These are phyloP conservation scores for Escovopsis sp. DNA, from an alignment of 2,329 filamentous ascomycete genomes.

Conservation along the genomic window DNA sequence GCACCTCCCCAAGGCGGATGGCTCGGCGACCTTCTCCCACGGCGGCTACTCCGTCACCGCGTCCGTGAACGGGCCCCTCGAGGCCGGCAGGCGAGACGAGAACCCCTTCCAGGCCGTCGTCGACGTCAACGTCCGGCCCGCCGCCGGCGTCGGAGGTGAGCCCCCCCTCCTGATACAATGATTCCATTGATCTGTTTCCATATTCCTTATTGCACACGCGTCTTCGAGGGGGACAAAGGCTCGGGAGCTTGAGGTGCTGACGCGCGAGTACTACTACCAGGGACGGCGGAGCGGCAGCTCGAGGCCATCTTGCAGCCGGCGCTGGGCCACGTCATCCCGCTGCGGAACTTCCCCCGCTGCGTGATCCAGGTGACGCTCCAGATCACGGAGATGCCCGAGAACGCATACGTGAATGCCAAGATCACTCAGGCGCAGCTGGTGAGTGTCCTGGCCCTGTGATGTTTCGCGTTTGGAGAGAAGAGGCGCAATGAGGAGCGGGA, in stretches of 20 bases:
- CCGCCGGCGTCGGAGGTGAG: slow-evolving; percentile 65
- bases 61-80: slow-evolving; percentile 83
- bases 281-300: slow-evolving; percentile 65
- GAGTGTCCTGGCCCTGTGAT: slow-evolving; percentile 14
- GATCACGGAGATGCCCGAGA: slow-evolving; percentile 52
- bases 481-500: too few relatives aligned
- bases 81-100: slow-evolving; percentile 78
- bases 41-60: slow-evolving; percentile 69
- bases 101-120: slow-evolving; percentile 81
- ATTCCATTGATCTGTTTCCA: not conserved
- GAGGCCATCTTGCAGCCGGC: slow-evolving; percentile 62
- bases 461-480: not conserved
- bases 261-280: slow-evolving; percentile 19
- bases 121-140: slow-evolving; percentile 80
- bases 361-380: slow-evolving; percentile 75
- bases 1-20: slow-evolving; percentile 57
- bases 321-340: slow-evolving; percentile 58
- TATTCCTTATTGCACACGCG: too few relatives aligned
- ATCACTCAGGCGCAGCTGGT: slow-evolving; percentile 47
- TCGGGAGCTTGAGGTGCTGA: too few relatives aligned
- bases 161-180: not conserved
- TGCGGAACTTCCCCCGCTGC: slow-evolving; percentile 60
- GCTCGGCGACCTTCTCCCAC: slow-evolving; percentile 63
- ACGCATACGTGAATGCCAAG: slow-evolving; percentile 47
- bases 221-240: too few relatives aligned